Evolutionary conservation across 495 filamentous ascomycete species (phyloP), one percentile per base, ranked within the genome.

Genomic region (Penicillium bialowiezense): DNA sequence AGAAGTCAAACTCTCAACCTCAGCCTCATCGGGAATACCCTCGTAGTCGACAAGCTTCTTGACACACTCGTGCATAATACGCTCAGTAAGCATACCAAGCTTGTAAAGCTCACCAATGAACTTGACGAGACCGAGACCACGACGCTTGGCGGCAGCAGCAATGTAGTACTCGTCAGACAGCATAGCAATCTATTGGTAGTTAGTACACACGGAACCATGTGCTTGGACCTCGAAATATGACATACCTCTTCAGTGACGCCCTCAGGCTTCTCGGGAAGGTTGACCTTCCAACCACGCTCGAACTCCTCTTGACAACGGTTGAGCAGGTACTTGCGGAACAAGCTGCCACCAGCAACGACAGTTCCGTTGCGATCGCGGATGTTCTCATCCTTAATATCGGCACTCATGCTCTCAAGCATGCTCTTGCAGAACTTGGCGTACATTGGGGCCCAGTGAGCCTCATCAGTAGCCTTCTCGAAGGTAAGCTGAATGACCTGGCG

Each of bases 31-130:
- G 14, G 93, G 93, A 51, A 89, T 68, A 48, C 90, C 95, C 57
- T 91, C 84, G 69, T 95, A 97, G 69, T 99, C 92, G 44, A 97
- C 89, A 44, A 97, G 77, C 70, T 96, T 96, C 76, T 88, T 85
- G 10, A 97, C 89, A 79, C 93, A 99, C 73, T 97, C 90, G 74
- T 97, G 95, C 93, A 99, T 98, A 74, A 98, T 97, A 69, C 91
- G 89, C 65, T 96, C 88, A 39, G 93, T 99, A 69, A 99, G 80
- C 93, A 99, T 99, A 59, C 85, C 83, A 52, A 98, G 82, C 77
- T 97, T 97, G 83, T 93, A 98, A 31, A 98, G 84, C 67, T 98
- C 93, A 73, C 93, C 93, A 68, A 99, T 99, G 75, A 99, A 97
- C 70, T 97, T 91, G 56, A 99, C 91, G 43, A 99, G 79, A 83